Conservation (phyloP, 495 filamentous ascomycete species). For the Apodospora peruviana region DNA sequence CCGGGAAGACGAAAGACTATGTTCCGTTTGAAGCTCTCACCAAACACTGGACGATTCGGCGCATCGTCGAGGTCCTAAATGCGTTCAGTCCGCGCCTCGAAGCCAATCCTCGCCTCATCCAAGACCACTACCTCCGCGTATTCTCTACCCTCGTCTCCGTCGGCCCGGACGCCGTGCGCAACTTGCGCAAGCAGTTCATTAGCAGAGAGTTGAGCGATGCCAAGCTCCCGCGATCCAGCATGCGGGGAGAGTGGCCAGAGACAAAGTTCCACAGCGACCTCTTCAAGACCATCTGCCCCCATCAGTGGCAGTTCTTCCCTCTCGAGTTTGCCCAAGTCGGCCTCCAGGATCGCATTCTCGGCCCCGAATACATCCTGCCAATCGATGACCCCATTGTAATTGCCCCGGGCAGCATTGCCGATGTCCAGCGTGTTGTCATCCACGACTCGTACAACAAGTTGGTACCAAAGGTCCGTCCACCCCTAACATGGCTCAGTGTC, state of each 20-base stretch:
- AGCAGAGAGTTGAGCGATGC: conserved; percentile 11
- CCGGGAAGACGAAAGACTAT: not conserved
- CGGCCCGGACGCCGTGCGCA: conserved; percentile 3
- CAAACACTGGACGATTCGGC: conserved; percentile 12
- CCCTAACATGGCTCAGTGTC: not conserved
- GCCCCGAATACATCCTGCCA: conserved; percentile 20
- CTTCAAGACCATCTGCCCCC: conserved; percentile 20
- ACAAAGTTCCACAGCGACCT: conserved; percentile 10
- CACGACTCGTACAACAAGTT: conserved; percentile 24
- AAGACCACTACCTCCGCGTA: conserved; percentile 12
- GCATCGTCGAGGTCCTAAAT: conserved; percentile 8
- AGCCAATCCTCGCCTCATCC: conserved; percentile 6
- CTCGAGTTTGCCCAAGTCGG: conserved; percentile 11
- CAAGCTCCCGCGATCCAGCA: not conserved
- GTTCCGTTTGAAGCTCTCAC: conserved; percentile 1
- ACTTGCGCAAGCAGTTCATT: conserved; percentile 12
- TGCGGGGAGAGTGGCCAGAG: conserved; percentile 3
- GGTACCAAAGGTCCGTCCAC: not conserved
- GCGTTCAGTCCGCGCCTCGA: conserved; percentile 3
- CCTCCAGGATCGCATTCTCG: conserved; percentile 15
- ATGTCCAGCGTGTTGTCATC: conserved; percentile 19
- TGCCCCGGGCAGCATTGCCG: conserved; percentile 11
- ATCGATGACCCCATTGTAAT: conserved; percentile 15
- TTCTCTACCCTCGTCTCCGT: conserved; percentile 20
- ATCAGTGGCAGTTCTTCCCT: conserved; percentile 35